Evolutionary conservation across 371 early-diverging fungal genomes (phyloP), one percentile per base, ranked within the genome.

Genomic region (Chytridium lagenaria): DNA sequence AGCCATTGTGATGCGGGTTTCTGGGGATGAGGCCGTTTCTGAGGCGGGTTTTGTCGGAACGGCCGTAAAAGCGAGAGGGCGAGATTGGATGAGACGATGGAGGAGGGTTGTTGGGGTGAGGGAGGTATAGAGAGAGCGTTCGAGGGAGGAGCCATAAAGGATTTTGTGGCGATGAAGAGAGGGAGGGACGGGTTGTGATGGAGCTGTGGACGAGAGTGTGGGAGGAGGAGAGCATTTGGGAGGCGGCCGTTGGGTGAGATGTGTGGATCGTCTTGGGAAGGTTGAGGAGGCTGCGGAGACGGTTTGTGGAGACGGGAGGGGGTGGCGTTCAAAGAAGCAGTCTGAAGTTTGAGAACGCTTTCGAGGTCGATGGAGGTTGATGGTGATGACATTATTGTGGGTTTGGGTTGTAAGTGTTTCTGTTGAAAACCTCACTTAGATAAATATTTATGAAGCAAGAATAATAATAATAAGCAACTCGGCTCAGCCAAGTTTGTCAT

Each of bases 51-150:
- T 61, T 61, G 36, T 61, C 61, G 36, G 5, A 2, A 5, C 36
- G 3, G 7, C 61, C 61, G 36, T 61, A 61, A 61, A 61, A 37
- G 61, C 61, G 34, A 61, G 36, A 30, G 61, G 61, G 3, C 61
- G 61, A 16, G 7, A 3, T 7, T 28, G 3, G 15, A 61, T 61
- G 15, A 61, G 61, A 7, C 61, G 16, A 12, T 61, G 3, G 15
- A 61, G 34, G 15, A 61, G 36, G 12, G 3, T 3, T 34, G 2
- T 12, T 7, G 61, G 36, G 19, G 61, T 34, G 3, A 61, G 16
- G 36, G 7, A 16, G 3, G 16, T 34, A 34, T 61, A 61, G 36
- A 61, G 7, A 12, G 36, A 34, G 7, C 34, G 16, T 34, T 61
- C 61, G 15, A 61, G 7, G 34, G 30, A 7, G 30, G 34, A 33